A percentile compares a stretch with the other conserved stretches of the same genome.
Evolutionary conservation across 805 yeast species (phyloP).

Genomic region (Metschnikowia aberdeeniae): DNA sequence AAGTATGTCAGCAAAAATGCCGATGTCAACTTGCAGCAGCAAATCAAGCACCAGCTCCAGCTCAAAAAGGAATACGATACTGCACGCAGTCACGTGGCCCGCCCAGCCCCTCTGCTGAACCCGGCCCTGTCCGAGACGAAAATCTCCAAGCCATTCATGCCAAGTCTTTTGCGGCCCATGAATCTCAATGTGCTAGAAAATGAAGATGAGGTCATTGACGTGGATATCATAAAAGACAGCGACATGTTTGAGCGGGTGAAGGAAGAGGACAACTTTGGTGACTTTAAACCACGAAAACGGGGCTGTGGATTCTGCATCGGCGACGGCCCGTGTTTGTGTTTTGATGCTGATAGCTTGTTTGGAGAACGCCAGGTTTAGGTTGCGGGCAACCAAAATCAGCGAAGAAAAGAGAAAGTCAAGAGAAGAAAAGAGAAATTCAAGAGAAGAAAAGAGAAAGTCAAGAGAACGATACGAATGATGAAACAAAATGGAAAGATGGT

Average conservation of each 20-base stretch:
- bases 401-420: too few species aligned
- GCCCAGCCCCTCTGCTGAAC: neutral
- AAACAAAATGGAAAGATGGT: too few species aligned
- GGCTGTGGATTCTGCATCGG: slow-evolving; percentile 37
- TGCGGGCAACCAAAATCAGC: neutral
- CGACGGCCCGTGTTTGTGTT: slow-evolving; percentile 40
- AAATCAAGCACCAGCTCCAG: slow-evolving; percentile 21
- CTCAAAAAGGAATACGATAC: neutral
- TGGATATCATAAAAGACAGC: slow-evolving; percentile 16
- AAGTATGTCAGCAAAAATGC: slow-evolving; percentile 14
- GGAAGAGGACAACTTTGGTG: slow-evolving; percentile 1
- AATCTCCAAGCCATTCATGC: slow-evolving; percentile 10
- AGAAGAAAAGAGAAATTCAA: too few species aligned
- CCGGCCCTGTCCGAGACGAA: neutral
- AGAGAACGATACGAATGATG: too few species aligned
- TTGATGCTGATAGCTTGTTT: slow-evolving; percentile 31
- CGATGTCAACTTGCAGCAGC: slow-evolving; percentile 16
- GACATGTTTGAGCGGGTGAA: slow-evolving; percentile 10
- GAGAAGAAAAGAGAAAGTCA: too few species aligned
- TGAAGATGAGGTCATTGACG: slow-evolving; percentile 15
- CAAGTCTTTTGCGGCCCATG: slow-evolving; percentile 17
- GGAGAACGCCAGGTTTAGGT: slow-evolving; percentile 7
- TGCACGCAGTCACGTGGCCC: neutral
- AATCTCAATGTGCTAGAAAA: slow-evolving; percentile 15
- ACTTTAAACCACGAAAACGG: slow-evolving; percentile 5